phyloP scores from a whole-genome alignment of 345 rosid genomes.

The Citrus cavaleriei region DNA sequence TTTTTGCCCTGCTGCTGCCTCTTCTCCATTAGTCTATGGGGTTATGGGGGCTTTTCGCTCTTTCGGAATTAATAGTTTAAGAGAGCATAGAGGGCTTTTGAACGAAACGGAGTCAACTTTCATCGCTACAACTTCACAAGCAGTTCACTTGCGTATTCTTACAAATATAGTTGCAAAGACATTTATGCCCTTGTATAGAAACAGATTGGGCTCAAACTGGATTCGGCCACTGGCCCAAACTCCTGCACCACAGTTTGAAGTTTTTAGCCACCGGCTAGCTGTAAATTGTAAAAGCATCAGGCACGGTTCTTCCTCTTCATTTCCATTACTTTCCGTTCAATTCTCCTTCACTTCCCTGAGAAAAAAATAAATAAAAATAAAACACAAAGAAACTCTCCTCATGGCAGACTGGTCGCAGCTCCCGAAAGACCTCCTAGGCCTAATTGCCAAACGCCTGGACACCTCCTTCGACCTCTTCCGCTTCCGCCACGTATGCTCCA shows the following conservation, averaged over 20 bases:
- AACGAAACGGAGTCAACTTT: too few species aligned
- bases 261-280: neutral
- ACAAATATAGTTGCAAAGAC: neutral
- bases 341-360: conserved; percentile 4
- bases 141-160: too few species aligned
- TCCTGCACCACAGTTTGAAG: too few species aligned
- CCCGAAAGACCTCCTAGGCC: conserved; percentile 64
- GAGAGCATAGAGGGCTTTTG: neutral
- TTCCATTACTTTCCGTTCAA: neutral
- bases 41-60: neutral
- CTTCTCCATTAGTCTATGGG: conserved; percentile 17
- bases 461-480: conserved; percentile 56
- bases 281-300: neutral
- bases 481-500: conserved; percentile 74
- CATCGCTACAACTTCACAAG: neutral
- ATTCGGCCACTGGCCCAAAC: too few species aligned
- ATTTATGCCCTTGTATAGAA: neutral
- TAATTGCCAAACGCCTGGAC: conserved; percentile 45
- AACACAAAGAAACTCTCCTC: neutral
- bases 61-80: neutral
- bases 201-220: neutral
- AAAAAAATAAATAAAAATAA: neutral
- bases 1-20: conserved; percentile 2
- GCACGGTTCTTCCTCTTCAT: neutral
- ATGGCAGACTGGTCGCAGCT: conserved; percentile 75